Evolutionary conservation across 352 stramenopile species (phyloP).

Genomic region (Phytophthora kernoviae): DNA sequence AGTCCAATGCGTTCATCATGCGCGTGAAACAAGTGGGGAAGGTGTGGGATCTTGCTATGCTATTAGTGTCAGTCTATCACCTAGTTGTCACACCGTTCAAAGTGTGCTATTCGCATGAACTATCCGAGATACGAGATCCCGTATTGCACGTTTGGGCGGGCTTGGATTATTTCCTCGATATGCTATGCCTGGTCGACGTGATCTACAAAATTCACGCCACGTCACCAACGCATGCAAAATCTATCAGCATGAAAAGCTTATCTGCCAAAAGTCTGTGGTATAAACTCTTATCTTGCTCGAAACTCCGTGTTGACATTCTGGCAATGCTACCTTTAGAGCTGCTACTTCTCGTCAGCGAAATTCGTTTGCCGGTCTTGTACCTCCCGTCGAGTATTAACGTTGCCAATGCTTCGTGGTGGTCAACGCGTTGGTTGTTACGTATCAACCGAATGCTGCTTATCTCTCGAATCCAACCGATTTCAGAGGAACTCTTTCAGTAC

Average conservation of each 20-base stretch:
- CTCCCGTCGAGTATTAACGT: neutral
- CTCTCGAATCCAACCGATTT: constrained; percentile 40
- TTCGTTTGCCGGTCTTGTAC: constrained; percentile 4
- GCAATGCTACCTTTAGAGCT: constrained; percentile 53
- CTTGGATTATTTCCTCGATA: constrained; percentile 51
- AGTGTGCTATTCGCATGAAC: constrained; percentile 50
- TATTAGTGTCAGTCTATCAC: constrained; percentile 47
- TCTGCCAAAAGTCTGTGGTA: neutral
- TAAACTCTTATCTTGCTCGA: constrained; percentile 16
- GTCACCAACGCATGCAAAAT: neutral
- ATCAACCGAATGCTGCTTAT: constrained; percentile 54
- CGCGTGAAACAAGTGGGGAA: constrained; percentile 42
- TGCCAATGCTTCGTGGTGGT: constrained; percentile 29
- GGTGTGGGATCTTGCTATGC: constrained; percentile 49
- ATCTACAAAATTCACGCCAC: constrained; percentile 15
- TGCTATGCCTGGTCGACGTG: constrained; percentile 45
- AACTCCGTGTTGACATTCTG: constrained; percentile 38
- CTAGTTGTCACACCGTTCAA: constrained; percentile 47
- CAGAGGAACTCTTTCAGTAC: constrained; percentile 59
- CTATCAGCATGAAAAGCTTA: neutral
- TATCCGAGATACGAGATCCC: constrained; percentile 18
- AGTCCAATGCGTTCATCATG: constrained; percentile 35
- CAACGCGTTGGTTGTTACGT: constrained; percentile 42
- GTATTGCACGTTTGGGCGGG: constrained; percentile 39
- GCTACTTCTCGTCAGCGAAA: constrained; percentile 11